These are phyloP conservation scores for Oryza glumipatula DNA, from an alignment of 176 grass and related monocot genomes.

Conservation along the genomic window DNA sequence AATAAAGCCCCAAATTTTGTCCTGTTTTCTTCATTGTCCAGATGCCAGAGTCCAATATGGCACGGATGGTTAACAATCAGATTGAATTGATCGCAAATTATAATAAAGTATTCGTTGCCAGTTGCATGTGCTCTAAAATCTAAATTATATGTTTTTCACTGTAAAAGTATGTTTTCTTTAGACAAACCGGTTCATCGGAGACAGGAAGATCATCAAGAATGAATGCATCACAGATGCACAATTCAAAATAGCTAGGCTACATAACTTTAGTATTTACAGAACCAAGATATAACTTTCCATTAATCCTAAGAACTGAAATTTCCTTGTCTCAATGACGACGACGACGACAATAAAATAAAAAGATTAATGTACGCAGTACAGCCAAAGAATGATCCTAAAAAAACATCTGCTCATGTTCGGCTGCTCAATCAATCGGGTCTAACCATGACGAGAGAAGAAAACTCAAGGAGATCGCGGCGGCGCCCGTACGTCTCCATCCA, in stretches of 20 bases:
- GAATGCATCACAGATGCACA: not conserved
- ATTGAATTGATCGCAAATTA: not conserved
- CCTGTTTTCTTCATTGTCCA: not conserved
- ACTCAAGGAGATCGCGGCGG: no score
- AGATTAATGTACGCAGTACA: not conserved
- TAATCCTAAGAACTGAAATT: not conserved
- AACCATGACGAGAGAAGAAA: not conserved
- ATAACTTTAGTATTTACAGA: conserved; percentile 31
- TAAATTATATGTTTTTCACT: not conserved
- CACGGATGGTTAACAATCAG: not conserved
- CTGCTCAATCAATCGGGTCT: not conserved
- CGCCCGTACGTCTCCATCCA: not conserved
- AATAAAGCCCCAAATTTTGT: conserved; percentile 22
- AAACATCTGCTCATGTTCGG: not conserved
- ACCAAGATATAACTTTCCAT: not conserved
- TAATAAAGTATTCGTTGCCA: not conserved
- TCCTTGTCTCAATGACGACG: not conserved
- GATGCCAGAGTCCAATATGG: not conserved
- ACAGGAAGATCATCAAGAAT: not conserved
- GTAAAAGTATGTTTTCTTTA: not conserved
- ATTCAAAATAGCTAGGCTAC: not conserved
- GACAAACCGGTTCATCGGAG: not conserved
- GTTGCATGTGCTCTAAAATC: not conserved
- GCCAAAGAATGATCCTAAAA: conserved; percentile 10
- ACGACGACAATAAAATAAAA: not conserved